These are phyloP conservation scores for Athelia sp. DNA, from an alignment of 1,284 basidiomycete genomes.

Conservation along the genomic window DNA sequence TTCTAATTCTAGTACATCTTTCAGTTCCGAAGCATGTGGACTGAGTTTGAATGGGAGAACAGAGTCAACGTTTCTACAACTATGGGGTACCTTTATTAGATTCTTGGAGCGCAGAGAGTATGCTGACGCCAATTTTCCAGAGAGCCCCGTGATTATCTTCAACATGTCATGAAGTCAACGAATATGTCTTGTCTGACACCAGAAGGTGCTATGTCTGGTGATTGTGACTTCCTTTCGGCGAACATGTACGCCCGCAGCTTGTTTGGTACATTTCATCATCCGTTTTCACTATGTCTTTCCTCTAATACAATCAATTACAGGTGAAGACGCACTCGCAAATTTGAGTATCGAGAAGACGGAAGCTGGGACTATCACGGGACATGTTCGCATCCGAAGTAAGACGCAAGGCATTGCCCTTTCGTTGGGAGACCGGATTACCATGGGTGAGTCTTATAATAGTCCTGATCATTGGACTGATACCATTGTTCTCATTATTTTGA, in stretches of 20 bases:
- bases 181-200: conserved; percentile 87
- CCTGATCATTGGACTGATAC: conserved; percentile 4
- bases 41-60: conserved; percentile 91
- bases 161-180: conserved; percentile 78
- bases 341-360: conserved; percentile 90
- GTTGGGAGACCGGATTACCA: conserved; percentile 89
- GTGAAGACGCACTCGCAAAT: conserved; percentile 97
- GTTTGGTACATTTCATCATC: conserved; percentile 50
- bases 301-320: conserved; percentile 28
- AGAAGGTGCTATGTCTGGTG: conserved; percentile 75
- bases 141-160: conserved; percentile 69
- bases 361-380: conserved; percentile 77
- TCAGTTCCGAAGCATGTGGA: conserved; percentile 79
- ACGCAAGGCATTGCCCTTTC: conserved; percentile 95
- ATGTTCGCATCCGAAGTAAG: conserved; percentile 91
- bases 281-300: background rate
- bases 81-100: conserved; percentile 42
- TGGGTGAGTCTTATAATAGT: conserved; percentile 47
- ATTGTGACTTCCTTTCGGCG: conserved; percentile 80
- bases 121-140: conserved; percentile 21
- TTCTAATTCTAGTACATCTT: background rate
- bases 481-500: conserved; percentile 3
- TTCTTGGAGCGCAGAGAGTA: too few relatives aligned
- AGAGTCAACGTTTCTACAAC: conserved; percentile 79
- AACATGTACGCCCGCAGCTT: conserved; percentile 79